These are phyloP conservation scores for Arabidopsis thaliana DNA, from an alignment of 345 rosid genomes.

Conservation along the genomic window TAIR10.1 NC_003070.9:950001-950500, in stretches of 20 bases:
- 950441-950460: slow-evolving; percentile 93
- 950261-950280: slow-evolving; percentile 82
- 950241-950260: slow-evolving; percentile 51
- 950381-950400: not conserved
- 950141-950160: slow-evolving; percentile 22
- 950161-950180: slow-evolving; percentile 7
- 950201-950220: slow-evolving; percentile 66
- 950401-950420: slow-evolving; percentile 91
- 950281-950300: slow-evolving; percentile 70
- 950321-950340: slow-evolving; percentile 2
- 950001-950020: slow-evolving; percentile 92
- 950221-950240: slow-evolving; percentile 52
- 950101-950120: slow-evolving; percentile 39
- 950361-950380: not conserved
- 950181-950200: slow-evolving; percentile 56
- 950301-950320: slow-evolving; percentile 77
- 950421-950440: slow-evolving; percentile 95
- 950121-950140: slow-evolving; percentile 38
- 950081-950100: slow-evolving; percentile 64
- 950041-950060: slow-evolving; percentile 69
- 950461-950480: slow-evolving; percentile 56
- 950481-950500: slow-evolving; percentile 43
- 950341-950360: slow-evolving; percentile 20
- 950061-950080: slow-evolving; percentile 88
- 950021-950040: slow-evolving; percentile 60